Conservation (phyloP, 2,329 filamentous ascomycete genomes). For the Blastomyces gilchristii region DNA sequence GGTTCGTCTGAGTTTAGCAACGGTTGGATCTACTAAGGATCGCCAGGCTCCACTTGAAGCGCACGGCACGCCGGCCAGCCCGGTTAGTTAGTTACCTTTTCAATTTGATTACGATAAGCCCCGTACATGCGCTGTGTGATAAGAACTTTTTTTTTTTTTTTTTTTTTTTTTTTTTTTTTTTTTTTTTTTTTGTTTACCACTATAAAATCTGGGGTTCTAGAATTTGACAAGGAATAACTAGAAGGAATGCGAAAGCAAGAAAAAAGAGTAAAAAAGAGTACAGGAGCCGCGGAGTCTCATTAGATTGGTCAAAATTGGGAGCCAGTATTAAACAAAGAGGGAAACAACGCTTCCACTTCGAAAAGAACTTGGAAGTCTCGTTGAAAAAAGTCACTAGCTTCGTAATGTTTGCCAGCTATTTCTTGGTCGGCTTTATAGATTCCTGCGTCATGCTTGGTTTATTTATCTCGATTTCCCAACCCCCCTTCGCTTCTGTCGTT, state of each 20-base stretch:
- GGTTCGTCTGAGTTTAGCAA: neutral
- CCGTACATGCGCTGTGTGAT: neutral
- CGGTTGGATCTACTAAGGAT: neutral
- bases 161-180: no score
- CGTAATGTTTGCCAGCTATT: neutral
- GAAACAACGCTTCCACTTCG: neutral
- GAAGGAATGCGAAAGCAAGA: neutral
- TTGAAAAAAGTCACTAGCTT: neutral
- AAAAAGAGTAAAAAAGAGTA: neutral
- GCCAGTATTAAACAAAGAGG: neutral
- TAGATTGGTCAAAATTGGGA: neutral
- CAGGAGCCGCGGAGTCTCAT: neutral
- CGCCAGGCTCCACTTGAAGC: neutral
- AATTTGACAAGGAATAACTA: neutral
- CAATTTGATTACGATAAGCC: neutral
- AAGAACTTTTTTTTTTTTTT: neutral
- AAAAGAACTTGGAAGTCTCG: neutral
- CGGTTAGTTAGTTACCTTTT: neutral
- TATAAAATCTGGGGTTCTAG: neutral
- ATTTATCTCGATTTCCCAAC: neutral
- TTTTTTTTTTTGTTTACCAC: neutral
- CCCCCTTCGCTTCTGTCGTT: conserved; percentile 8
- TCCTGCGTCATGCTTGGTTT: neutral
- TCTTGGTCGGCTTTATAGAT: neutral
- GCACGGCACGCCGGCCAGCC: neutral